A percentile compares a stretch with the other conserved stretches of the same genome.
Conservation (phyloP, 208 protist species). For the Acanthamoeba polyphaga region DNA sequence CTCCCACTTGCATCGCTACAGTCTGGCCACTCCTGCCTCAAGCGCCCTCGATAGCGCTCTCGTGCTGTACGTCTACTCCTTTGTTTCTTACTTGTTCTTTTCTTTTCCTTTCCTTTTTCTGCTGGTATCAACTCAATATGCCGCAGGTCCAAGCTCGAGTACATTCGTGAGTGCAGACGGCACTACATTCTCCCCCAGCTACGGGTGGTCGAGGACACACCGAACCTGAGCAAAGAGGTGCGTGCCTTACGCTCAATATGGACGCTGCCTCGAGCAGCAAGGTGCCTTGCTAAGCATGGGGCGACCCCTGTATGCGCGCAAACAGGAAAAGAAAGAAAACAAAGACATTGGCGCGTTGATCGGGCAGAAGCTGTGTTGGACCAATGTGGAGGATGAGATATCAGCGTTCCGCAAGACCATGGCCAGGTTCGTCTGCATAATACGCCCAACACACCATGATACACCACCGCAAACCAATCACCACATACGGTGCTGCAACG, state of each 20-base stretch:
- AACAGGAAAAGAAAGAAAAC: conserved; percentile 30
- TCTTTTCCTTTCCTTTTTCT: background rate
- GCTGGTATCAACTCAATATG: background rate
- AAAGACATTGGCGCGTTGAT: conserved; percentile 4
- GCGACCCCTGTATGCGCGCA: background rate
- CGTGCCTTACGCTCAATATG: background rate
- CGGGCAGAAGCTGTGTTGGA: background rate
- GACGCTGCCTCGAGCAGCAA: background rate
- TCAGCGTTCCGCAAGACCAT: conserved; percentile 17
- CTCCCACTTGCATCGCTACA: background rate
- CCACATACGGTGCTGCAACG: background rate
- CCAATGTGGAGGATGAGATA: background rate
- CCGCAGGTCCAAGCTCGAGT: background rate
- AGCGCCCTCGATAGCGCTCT: background rate
- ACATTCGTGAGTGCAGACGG: background rate
- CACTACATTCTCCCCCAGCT: background rate
- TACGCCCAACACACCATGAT: background rate
- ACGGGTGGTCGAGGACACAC: background rate
- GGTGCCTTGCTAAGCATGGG: background rate
- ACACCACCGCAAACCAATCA: background rate
- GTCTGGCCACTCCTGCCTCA: background rate
- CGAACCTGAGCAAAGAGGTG: background rate
- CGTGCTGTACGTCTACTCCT: background rate
- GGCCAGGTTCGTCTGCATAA: background rate
- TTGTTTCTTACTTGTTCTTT: background rate